Evolutionary conservation across 805 yeast species (phyloP), one percentile per base, ranked within the genome.

Genomic region (Candida piceae): DNA sequence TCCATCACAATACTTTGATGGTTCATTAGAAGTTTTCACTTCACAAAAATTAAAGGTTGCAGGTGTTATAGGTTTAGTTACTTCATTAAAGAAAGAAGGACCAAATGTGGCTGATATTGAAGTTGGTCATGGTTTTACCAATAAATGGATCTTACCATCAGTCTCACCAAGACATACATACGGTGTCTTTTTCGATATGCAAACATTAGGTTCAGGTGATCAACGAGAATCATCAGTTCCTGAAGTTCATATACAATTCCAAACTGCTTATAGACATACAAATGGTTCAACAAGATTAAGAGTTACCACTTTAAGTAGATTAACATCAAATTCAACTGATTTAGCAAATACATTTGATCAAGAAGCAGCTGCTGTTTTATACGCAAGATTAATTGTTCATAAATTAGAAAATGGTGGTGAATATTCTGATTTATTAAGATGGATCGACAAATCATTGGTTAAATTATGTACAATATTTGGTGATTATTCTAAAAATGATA

Each of bases 331-430:
- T 32, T 62, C 70, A 18, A 75, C 74, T 29, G 76, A 71, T 32
- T 62, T 76, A 41, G 64, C 78, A 13, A 63, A 63, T 40, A 54
- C 93, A n/a, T 93, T 93, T 60, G 99, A 93, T 64, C 97, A 93
- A 69, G 97, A 93, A 63, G 96, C 97, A 10, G 96, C 98, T 3
- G 95, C 96, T 12, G 97, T 89, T 1, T 67, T 89, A 41, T 82
- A 90, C 80, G 83, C 97, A 2, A 74, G 97, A 57, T 74, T 90
- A 37, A 93, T 96, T 9, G 88, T 90, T 31, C 82, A 75, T 70
- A 88, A 88, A 60, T 74, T 83, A 18, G 96, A 88, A 53, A 95
- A 87, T 52, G 93, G 93, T 29, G 66, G 66, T 39, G 67, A 63
- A 46, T 62, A 62, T 41, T 89, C 94, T 11, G 97, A 90, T 58